Base-by-base conservation (phyloP, 2,329 filamentous ascomycete species). In the Oidium heveae region DNA sequence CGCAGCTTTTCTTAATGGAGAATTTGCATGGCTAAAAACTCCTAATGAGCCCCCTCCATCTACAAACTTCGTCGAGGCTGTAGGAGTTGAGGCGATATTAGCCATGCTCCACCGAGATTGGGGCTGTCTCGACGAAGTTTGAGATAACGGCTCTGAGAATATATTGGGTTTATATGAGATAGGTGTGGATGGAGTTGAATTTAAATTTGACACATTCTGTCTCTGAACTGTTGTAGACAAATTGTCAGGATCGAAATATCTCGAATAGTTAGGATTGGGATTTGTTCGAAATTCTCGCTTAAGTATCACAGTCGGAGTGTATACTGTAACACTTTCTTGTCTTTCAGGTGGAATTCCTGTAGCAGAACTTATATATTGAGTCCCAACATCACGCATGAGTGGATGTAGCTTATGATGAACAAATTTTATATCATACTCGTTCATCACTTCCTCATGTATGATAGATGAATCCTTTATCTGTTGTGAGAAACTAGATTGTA, bases 371-470 rank as follows among this genome's bases (percentile, higher is more conserved):
- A 18, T 22, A 34, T 82, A 81, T 66, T 96, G 89, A 0, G 84
- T 91, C 6, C 79, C 84, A 1, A 89, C 86, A 62, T 83, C 77
- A 59, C 80, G 72, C 59, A 93, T 84, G 5, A 84, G 72, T 8
- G 83, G 84, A 61, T 93, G 84, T n/a, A 94, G 76, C 12, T 81
- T 76, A 1, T 91, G 91, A 63, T 93, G 86, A 0, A 98, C 91
- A 63, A 83, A 95, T 69, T 98, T 98, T 61, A 79, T 85, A 65
- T 96, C 86, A 65, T 98, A 98, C 68, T 98, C 91, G 65, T 87
- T 82, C 68, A 96, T 74, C 5, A 96, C 89, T 67, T 96, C 85
- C 61, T 83, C 86, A 61, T 94, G 86, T 56, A 98, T 83, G 50
- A 95, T 74, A 1, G 80, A 74, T 1, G 77, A 78, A 66, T 98